Evolutionary conservation across 2,329 filamentous ascomycete genomes (phyloP), one percentile per base, ranked within the genome.

Genomic region (Calcarisporium arbuscula): DNA sequence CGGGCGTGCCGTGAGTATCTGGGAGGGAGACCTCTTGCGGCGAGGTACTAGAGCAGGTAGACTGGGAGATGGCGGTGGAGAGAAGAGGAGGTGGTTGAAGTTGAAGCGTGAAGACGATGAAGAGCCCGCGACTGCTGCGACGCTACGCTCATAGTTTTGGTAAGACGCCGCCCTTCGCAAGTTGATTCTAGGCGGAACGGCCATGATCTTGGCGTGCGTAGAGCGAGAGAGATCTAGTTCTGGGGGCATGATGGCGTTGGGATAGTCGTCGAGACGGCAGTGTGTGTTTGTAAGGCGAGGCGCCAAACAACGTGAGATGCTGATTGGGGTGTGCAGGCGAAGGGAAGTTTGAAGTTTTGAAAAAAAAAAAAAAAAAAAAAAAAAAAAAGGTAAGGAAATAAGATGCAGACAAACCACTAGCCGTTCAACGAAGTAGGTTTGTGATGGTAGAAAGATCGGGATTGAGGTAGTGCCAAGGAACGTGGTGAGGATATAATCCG

Each of bases 41-140:
- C 79, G 71, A 11, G 78, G 78, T 22, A 82, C 65, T 34, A 84
- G 68, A 11, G 76, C 78, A 10, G 82, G 85, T 32, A 88, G 71
- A 43, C 76, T 75, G 3, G 82, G 83, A 3, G 80, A 90, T 5
- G 82, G 80, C 18, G 82, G 84, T 2, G 70, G 70, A 18, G 75
- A 79, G 56, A 77, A 80, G 46, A 80, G 63, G 25, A 85, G 69
- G 43, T 84, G 76, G 49, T 80, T 80, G 58, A 82, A 79, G 56
- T 63, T 76, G 57, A 80, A 80, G 30, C 74, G 65, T 14, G 77
- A 77, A 21, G 70, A 80, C 18, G 69, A 80, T 32, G 74, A 74
- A 17, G 74, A 80, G 8, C 74, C 50, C 6, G 73, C 70, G 1
- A 21, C 34, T 9, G 22, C 14, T 2, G 32, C 35, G 22, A 32